phyloP scores from a whole-genome alignment of 208 protist genomes.

The Crithidia expoeki region DNA sequence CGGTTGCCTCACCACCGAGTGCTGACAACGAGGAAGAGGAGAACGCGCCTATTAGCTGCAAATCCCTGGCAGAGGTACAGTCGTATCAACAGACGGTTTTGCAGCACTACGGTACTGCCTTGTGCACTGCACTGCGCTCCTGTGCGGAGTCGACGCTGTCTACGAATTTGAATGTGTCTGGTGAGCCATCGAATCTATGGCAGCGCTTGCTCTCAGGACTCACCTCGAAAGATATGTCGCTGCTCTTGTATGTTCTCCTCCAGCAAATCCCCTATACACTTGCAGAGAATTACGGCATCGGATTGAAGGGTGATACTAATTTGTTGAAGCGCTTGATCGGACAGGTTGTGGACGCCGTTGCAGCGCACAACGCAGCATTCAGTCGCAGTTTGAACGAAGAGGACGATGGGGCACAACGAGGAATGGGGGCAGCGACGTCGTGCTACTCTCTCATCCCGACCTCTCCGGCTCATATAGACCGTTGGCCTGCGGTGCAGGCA shows the following conservation, averaged over 20 bases:
- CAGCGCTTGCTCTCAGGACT: constrained; percentile 16
- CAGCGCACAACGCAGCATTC: constrained; percentile 16
- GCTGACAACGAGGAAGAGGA: not conserved
- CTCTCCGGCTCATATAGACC: constrained; percentile 16
- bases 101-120: constrained; percentile 4
- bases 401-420: not conserved
- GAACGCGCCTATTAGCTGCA: not conserved
- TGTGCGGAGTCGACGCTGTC: not conserved
- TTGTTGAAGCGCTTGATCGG: not conserved
- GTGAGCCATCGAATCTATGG: constrained; percentile 2
- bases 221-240: constrained; percentile 17
- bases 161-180: not conserved
- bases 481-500: constrained; percentile 27
- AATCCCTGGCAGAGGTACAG: constrained; percentile 11
- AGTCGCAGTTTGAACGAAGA: constrained; percentile 12
- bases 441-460: not conserved
- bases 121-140: constrained; percentile 17
- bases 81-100: constrained; percentile 20
- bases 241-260: constrained; percentile 26
- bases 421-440: not conserved
- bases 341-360: constrained; percentile 4
- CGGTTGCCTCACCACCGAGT: not conserved
- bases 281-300: too few relatives aligned
- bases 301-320: too few relatives aligned
- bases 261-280: constrained; percentile 15